These are phyloP conservation scores for Cystobasidiopsis lactophilus DNA, from an alignment of 768 basidiomycete genomes.

Conservation along the genomic window DNA sequence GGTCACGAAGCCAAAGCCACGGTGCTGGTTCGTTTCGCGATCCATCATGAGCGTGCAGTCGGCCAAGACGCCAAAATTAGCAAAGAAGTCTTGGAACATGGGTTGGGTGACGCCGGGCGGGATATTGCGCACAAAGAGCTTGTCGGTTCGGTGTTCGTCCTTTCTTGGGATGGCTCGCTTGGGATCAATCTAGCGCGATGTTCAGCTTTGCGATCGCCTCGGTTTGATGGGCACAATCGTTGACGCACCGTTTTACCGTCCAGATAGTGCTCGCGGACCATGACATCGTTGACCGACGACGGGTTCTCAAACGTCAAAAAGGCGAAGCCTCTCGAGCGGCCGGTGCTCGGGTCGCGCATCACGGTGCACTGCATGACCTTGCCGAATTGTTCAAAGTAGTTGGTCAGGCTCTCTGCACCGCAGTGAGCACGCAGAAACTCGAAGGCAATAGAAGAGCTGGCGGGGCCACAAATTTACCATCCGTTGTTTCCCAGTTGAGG, in stretches of 20 bases:
- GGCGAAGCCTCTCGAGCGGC: constrained; percentile 88
- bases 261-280: constrained; percentile 80
- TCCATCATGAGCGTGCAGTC: constrained; percentile 99
- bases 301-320: constrained; percentile 91
- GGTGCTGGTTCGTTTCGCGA: constrained; percentile 77
- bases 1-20: constrained; percentile 94
- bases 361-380: constrained; percentile 94
- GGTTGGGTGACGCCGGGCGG: constrained; percentile 81
- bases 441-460: constrained; percentile 15
- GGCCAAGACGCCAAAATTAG: constrained; percentile 81
- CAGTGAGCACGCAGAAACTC: constrained; percentile 40
- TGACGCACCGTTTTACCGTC: constrained; percentile 90
- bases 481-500: constrained; percentile 98
- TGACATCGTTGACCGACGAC: constrained; percentile 78
- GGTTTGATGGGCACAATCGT: background rate
- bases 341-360: constrained; percentile 77
- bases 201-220: background rate
- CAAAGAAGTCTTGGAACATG: constrained; percentile 77
- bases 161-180: constrained; percentile 93
- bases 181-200: constrained; percentile 68
- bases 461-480: constrained; percentile 43
- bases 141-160: constrained; percentile 62
- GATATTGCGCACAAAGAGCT: constrained; percentile 87
- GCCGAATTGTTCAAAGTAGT: constrained; percentile 89
- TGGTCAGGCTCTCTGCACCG: constrained; percentile 29